phyloP scores from a whole-genome alignment of 106 monocot species.

The Dendrobium nobile region DNA sequence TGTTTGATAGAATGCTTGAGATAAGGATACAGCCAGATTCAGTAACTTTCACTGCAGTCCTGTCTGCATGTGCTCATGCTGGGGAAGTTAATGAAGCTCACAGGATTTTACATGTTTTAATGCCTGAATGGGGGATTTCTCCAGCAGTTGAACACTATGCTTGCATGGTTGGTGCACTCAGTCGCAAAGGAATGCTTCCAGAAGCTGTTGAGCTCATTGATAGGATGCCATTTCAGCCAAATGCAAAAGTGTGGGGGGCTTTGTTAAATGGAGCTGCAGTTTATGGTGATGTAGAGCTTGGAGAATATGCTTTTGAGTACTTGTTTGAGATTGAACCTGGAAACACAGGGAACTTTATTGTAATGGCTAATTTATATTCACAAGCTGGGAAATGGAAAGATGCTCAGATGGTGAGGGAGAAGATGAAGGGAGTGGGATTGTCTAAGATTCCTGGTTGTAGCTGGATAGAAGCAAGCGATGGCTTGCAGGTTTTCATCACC shows the following conservation, averaged over 20 bases:
- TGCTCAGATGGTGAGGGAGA: constrained; percentile 34
- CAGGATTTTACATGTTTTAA: constrained; percentile 15
- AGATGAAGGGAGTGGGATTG: constrained; percentile 27
- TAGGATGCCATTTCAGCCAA: constrained; percentile 32
- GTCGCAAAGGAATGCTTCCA: constrained; percentile 28
- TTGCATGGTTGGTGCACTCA: constrained; percentile 39
- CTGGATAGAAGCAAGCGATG: constrained; percentile 32
- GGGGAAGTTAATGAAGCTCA: constrained; percentile 27
- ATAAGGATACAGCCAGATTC: constrained; percentile 15
- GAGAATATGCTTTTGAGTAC: constrained; percentile 25
- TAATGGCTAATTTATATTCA: constrained; percentile 47
- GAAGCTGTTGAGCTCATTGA: constrained; percentile 25
- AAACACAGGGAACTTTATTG: constrained; percentile 40
- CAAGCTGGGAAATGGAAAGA: constrained; percentile 33
- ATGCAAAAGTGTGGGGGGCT: constrained; percentile 34
- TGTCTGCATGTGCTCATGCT: constrained; percentile 36
- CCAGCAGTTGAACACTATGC: constrained; percentile 39
- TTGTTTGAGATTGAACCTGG: constrained; percentile 36
- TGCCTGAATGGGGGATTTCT: constrained; percentile 7
- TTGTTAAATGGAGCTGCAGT: constrained; percentile 37
- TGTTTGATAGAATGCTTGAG: constrained; percentile 35
- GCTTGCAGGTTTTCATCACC: constrained; percentile 25
- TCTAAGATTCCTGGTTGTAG: constrained; percentile 42
- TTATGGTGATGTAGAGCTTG: constrained; percentile 26
- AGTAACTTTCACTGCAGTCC: constrained; percentile 38